These are phyloP conservation scores for Alnus glutinosa DNA, from an alignment of 306 rosid species.

Conservation along the genomic window DNA sequence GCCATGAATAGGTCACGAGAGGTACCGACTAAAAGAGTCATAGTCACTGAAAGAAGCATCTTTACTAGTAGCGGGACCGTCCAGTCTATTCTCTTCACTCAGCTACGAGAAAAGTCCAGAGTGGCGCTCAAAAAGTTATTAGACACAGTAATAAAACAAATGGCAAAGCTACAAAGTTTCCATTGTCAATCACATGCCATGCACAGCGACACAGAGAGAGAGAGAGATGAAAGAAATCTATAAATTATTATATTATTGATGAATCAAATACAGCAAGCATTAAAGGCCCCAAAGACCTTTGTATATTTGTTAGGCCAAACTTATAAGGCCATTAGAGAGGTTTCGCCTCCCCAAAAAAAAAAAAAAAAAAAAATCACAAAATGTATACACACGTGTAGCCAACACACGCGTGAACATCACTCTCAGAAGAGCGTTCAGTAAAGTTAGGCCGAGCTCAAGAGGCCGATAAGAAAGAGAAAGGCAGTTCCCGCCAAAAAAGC, in stretches of 20 bases:
- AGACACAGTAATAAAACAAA: slow-evolving; percentile 41
- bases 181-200: slow-evolving; percentile 50
- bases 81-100: slow-evolving; percentile 30
- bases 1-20: slow-evolving; percentile 57
- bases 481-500: slow-evolving; percentile 61
- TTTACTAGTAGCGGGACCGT: slow-evolving; percentile 60
- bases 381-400: slow-evolving; percentile 53
- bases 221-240: slow-evolving; percentile 7
- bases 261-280: slow-evolving; percentile 59
- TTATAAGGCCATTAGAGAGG: slow-evolving; percentile 34
- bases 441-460: slow-evolving; percentile 53
- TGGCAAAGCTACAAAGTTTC: slow-evolving; percentile 52
- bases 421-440: slow-evolving; percentile 39
- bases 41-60: slow-evolving; percentile 40
- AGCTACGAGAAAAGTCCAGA: slow-evolving; percentile 36
- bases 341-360: slow-evolving; percentile 23
- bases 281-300: slow-evolving; percentile 92
- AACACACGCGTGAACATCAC: slow-evolving; percentile 52
- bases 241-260: slow-evolving; percentile 33
- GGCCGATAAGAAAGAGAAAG: slow-evolving; percentile 12
- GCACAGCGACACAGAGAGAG: slow-evolving; percentile 2
- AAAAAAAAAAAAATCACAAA: slow-evolving; percentile 30
- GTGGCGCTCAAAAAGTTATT: slow-evolving; percentile 25
- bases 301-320: slow-evolving; percentile 37
- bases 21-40: slow-evolving; percentile 35